Evolutionary conservation across 805 yeast species (phyloP), one percentile per base, ranked within the genome.

Genomic region (Ogataea allantospora): DNA sequence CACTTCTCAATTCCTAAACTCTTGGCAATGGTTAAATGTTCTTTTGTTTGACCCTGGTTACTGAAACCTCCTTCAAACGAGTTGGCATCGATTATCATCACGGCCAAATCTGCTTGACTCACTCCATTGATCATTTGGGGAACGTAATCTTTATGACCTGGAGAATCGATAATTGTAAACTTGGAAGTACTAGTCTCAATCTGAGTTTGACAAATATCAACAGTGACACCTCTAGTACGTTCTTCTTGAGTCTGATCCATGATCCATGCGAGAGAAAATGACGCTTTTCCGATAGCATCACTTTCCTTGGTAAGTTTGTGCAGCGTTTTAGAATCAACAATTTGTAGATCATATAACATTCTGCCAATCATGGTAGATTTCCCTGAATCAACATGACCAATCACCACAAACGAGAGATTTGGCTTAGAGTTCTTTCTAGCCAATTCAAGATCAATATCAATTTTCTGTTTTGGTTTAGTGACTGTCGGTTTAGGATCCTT

Each of bases 91-190:
- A 85, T 77, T 8, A 85, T 86, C 26, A 84, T 66, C 12, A 85
- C 66, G 0, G 89, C 89, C 28, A 80, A 58, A 51, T 85, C 93
- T 0, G 93, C 89, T 52, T 83, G 88, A 3, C 83, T 65, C 1
- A 85, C 83, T 19, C 95, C 95, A 19, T 86, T 83, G 48, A 85
- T 83, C 88, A 85, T 83, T 51, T 83, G 86, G 4, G 95, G 95
- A 21, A 85, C 84, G 58, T 82, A 85, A 53, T 85, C 93, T 43
- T 72, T 70, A 59, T 85, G 95, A 0, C 95, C 95, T 0, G 95
- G 95, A 1, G 95, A 88, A 63, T 85, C 95, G 38, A 85, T 77
- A 4, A 88, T 80, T 1, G 87, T 79, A 55, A 80, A 83, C 32
- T 70, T 62, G 5, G 78, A 68, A 2, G 50, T 57, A 1, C 53